Conservation (phyloP, 768 basidiomycete genomes). For the Amanita muscaria region DNA sequence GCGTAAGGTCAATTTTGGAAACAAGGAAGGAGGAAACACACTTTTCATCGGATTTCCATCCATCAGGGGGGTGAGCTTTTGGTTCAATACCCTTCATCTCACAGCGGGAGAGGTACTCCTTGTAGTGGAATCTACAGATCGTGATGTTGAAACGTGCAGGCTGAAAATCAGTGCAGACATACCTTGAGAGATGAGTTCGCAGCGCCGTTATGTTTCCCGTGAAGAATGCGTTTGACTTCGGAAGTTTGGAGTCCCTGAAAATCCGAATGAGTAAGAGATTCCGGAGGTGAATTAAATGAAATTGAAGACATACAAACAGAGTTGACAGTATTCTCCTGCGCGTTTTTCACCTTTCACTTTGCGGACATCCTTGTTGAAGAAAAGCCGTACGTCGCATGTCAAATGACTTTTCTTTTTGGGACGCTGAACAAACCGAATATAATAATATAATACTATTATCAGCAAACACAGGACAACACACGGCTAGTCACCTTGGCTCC, state of each 20-base stretch:
- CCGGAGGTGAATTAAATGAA: neutral
- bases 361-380: slow-evolving; percentile 9
- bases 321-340: slow-evolving; percentile 7
- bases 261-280: neutral
- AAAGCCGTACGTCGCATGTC: slow-evolving; percentile 10
- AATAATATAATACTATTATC: neutral
- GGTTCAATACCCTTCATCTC: slow-evolving; percentile 3
- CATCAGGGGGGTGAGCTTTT: slow-evolving; percentile 10
- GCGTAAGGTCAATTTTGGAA: slow-evolving; percentile 7
- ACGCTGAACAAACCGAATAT: neutral
- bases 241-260: neutral
- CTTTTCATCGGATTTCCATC: neutral
- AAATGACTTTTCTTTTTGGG: slow-evolving; percentile 6
- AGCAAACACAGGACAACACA: neutral
- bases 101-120: slow-evolving; percentile 8
- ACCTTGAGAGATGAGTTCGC: too few species aligned
- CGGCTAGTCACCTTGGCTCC: neutral
- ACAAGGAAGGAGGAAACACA: too few species aligned
- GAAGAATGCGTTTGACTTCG: slow-evolving; percentile 7
- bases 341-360: slow-evolving; percentile 1
- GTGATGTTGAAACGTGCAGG: too few species aligned
- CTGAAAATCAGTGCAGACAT: too few species aligned
- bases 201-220: slow-evolving; percentile 10
- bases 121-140: slow-evolving; percentile 10
- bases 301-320: slow-evolving; percentile 9